Base-by-base conservation (phyloP, 345 rosid genomes). In the Euphorbia tirucalli region DNA sequence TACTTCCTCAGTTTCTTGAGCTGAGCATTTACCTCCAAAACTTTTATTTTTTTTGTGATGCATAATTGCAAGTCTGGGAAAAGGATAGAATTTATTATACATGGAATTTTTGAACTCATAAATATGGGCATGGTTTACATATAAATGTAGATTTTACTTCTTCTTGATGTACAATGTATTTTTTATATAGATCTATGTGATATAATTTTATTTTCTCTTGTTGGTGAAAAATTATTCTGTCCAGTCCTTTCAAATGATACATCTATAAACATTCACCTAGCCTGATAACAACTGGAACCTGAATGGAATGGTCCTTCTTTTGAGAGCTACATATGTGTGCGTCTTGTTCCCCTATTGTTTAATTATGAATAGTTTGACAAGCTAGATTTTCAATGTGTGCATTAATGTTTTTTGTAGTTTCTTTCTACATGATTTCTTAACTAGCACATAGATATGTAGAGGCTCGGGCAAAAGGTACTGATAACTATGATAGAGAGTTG, bases 401-500 rank as follows among this genome's bases (percentile, higher is more conserved):
- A 18, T 9, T 27, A 21, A 4, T 9, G 18, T 18, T 25, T 71
- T 71, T 74, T 32, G 3, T 24, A n/a, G 39, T 16, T 31, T 9
- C 24, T 44, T 22, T 50, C 3, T 39, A 11, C 39, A 18, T 22
- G 59, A 1, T 50, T 52, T 41, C 22, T 69, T 61, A 69, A 54
- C 27, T 50, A 52, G 46, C 8, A 52, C 41, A 32, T 76, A 93
- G 98, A 85, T 94, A 95, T 63, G 89, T 86, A 80, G 99, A 93
- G 68, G 91, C 99, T 49, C 91, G 83, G 82, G 87, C 71, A 6
- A 96, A 96, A 79, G 97, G 97, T 64, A 35, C 68, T 65, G 97
- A 93, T 69, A 93, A 83, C 75, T 96, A 93, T 63, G 99, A 96
- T 76, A 80, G 93, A 74, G 99, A 96, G 71, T 77, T 96, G 85